Percentiles rank a stretch among this genome's conserved stretches.
Conservation (phyloP, 2,329 filamentous ascomycete species). For the Botrytis cinerea region DNA sequence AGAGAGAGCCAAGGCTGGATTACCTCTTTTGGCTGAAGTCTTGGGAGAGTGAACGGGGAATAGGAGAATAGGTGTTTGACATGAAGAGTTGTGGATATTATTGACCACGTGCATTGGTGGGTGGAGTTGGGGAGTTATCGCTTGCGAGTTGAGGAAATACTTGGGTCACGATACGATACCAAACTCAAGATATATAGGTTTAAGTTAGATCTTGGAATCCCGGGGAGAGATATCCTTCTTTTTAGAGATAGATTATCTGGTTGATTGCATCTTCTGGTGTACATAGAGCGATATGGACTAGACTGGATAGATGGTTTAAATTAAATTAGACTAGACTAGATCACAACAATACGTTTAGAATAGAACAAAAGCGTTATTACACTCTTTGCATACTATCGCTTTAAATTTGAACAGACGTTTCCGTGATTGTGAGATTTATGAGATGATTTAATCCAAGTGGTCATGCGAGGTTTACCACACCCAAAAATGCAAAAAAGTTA, state of each 20-base stretch:
- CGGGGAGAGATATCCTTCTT: background rate
- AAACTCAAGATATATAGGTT: background rate
- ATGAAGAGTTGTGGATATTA: background rate
- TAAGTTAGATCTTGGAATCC: background rate
- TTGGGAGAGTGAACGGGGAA: background rate
- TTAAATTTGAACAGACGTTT: background rate
- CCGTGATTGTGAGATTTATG: background rate
- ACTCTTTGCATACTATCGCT: background rate
- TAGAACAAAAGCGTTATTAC: background rate
- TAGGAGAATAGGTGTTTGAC: background rate
- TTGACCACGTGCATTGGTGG: conserved; percentile 4
- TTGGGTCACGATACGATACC: background rate
- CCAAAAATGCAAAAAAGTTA: background rate
- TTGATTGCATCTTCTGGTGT: background rate
- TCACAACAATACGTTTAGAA: background rate
- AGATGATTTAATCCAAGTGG: background rate
- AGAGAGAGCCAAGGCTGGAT: conserved; percentile 30
- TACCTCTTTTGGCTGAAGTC: conserved; percentile 37
- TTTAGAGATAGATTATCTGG: conserved; percentile 6
- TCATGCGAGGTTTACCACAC: background rate
- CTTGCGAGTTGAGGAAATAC: background rate
- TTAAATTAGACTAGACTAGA: background rate
- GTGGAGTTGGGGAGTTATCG: conserved; percentile 17
- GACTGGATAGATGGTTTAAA: background rate
- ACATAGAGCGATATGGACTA: background rate